phyloP scores from a whole-genome alignment of 495 filamentous ascomycete species.

The Daldinia bambusicola region DNA sequence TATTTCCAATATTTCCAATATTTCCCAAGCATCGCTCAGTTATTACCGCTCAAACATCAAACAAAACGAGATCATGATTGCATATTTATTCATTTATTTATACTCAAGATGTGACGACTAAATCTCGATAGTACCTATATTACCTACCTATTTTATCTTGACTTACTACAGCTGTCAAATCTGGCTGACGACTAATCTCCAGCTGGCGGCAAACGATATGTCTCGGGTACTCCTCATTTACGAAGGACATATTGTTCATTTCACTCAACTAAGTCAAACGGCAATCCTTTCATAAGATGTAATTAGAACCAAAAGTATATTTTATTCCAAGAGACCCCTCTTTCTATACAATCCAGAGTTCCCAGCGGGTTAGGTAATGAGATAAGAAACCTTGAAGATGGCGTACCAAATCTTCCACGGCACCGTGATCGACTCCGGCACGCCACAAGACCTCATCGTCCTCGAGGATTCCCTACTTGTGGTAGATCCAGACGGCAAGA shows the following conservation, averaged over 20 bases:
- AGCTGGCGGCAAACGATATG: background rate
- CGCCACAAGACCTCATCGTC: conserved; percentile 56
- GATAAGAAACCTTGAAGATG: conserved; percentile 12
- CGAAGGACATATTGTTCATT: background rate
- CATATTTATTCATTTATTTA: too few relatives aligned
- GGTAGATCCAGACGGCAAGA: conserved; percentile 55
- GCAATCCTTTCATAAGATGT: background rate
- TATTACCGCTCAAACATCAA: too few relatives aligned
- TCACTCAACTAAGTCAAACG: background rate
- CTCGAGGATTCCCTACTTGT: conserved; percentile 60
- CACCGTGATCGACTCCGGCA: conserved; percentile 62
- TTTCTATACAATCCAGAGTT: background rate
- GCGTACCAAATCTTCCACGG: conserved; percentile 58
- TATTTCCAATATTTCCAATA: too few relatives aligned
- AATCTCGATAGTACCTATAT: background rate
- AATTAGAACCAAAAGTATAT: background rate
- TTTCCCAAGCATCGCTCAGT: too few relatives aligned
- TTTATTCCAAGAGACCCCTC: background rate
- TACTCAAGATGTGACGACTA: too few relatives aligned
- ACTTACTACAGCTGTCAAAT: background rate
- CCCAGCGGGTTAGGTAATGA: background rate
- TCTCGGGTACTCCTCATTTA: background rate
- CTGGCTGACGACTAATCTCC: background rate
- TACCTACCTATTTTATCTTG: background rate
- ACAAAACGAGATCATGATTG: too few relatives aligned